Conservation (phyloP, 2,329 filamentous ascomycete genomes). For the Calonectria fujianensis region DNA sequence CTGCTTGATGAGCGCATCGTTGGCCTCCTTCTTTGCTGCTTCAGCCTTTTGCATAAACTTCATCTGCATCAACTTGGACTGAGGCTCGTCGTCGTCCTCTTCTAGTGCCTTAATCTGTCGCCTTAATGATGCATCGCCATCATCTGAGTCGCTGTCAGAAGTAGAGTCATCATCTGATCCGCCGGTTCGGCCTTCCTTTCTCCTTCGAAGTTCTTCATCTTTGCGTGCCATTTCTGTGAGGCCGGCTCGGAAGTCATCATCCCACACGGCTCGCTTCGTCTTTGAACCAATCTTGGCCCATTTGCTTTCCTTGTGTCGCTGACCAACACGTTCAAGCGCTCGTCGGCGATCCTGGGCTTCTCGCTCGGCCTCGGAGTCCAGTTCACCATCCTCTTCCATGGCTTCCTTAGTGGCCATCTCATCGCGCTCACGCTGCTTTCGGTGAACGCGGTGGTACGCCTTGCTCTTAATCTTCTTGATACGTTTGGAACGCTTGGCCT, state of each 20-base stretch:
- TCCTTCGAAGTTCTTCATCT: conserved; percentile 86
- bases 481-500: conserved; percentile 90
- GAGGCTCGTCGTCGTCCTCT: conserved; percentile 70
- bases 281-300: conserved; percentile 92
- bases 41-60: conserved; percentile 97
- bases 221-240: conserved; percentile 87
- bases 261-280: conserved; percentile 88
- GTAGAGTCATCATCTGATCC: conserved; percentile 70
- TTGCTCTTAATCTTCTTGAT: conserved; percentile 99
- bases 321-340: conserved; percentile 89
- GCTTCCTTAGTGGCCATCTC: conserved; percentile 71
- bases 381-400: conserved; percentile 74
- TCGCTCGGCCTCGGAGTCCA: conserved; percentile 79
- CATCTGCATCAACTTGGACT: conserved; percentile 85
- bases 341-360: conserved; percentile 82
- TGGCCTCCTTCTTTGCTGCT: conserved; percentile 83
- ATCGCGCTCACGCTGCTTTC: conserved; percentile 79
- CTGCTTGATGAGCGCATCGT: conserved; percentile 83
- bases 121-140: conserved; percentile 73
- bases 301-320: conserved; percentile 90
- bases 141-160: conserved; percentile 74
- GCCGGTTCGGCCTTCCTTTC: conserved; percentile 82
- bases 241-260: conserved; percentile 87
- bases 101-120: conserved; percentile 66
- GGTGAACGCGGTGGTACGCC: conserved; percentile 92